A percentile compares a stretch with the other conserved stretches of the same genome.
Conservation (phyloP, 306 rosid species). For the Lathyrus sativus region DNA sequence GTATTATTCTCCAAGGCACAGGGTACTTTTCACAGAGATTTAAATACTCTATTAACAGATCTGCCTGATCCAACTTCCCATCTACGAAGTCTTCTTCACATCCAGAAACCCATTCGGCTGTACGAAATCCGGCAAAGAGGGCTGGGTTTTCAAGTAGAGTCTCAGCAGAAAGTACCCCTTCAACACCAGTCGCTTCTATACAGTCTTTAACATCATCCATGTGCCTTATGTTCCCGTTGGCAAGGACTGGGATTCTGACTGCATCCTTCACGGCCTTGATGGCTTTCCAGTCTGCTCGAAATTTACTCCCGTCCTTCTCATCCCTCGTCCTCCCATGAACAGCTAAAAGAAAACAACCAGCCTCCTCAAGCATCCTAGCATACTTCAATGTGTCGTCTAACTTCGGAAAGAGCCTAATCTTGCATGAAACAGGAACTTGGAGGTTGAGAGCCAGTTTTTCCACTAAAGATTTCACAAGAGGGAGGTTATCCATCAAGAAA, state of each 20-base stretch:
- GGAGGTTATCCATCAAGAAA: constrained; percentile 94
- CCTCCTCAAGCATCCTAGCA: constrained; percentile 92
- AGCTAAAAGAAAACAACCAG: constrained; percentile 87
- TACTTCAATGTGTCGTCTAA: constrained; percentile 77
- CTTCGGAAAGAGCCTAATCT: constrained; percentile 84
- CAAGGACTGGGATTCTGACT: constrained; percentile 67
- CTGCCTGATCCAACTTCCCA: constrained; percentile 75
- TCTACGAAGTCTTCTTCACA: constrained; percentile 45
- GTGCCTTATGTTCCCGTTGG: constrained; percentile 57
- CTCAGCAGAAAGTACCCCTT: constrained; percentile 66
- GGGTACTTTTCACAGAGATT: constrained; percentile 80
- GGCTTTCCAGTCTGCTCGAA: constrained; percentile 88
- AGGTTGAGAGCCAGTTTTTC: constrained; percentile 82
- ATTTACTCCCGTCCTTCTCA: constrained; percentile 84
- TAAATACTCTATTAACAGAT: constrained; percentile 77
- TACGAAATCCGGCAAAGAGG: constrained; percentile 81
- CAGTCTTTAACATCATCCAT: constrained; percentile 53
- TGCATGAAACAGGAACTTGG: constrained; percentile 88
- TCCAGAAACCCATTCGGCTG: constrained; percentile 63
- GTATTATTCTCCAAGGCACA: constrained; percentile 95
- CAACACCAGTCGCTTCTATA: constrained; percentile 50
- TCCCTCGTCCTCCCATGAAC: constrained; percentile 92
- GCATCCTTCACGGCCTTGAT: constrained; percentile 81
- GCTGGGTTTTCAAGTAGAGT: constrained; percentile 94
- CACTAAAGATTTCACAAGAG: constrained; percentile 77